Conservation (phyloP, 2,329 filamentous ascomycete species). For the Fusarium graminum region DNA sequence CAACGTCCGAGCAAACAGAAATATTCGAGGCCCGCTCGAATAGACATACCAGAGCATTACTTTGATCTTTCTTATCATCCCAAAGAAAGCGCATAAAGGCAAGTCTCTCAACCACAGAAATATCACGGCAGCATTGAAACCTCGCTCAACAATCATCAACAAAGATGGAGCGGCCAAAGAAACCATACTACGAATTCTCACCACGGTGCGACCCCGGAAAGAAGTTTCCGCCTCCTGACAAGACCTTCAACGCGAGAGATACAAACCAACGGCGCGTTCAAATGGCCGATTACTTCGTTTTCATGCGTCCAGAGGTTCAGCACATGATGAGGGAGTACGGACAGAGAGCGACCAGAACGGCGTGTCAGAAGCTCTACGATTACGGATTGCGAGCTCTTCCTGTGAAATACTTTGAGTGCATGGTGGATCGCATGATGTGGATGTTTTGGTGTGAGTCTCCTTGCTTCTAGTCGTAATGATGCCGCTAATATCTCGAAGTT, state of each 20-base stretch:
- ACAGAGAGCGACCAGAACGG: background rate
- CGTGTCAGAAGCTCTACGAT: background rate
- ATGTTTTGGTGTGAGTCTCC: background rate
- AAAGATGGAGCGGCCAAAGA: background rate
- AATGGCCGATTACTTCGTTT: background rate
- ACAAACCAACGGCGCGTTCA: background rate
- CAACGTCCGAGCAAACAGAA: too few relatives aligned
- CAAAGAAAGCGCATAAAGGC: too few relatives aligned
- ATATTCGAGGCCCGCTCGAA: too few relatives aligned
- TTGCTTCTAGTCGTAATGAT: background rate
- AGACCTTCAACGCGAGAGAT: background rate
- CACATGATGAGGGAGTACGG: background rate
- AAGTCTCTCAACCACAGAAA: too few relatives aligned
- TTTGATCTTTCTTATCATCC: too few relatives aligned
- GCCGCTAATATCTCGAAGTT: background rate
- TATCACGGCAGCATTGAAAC: too few relatives aligned
- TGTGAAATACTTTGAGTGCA: background rate
- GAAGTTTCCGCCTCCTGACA: background rate
- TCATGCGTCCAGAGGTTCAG: slow-evolving; percentile 7
- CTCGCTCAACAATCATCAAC: background rate
- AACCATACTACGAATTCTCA: slow-evolving; percentile 5
- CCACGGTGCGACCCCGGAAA: background rate
- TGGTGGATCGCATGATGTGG: background rate
- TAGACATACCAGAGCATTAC: too few relatives aligned
- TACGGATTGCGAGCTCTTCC: background rate